Conservation (phyloP, 2,329 filamentous ascomycete species). For the Cercospora sp. region DNA sequence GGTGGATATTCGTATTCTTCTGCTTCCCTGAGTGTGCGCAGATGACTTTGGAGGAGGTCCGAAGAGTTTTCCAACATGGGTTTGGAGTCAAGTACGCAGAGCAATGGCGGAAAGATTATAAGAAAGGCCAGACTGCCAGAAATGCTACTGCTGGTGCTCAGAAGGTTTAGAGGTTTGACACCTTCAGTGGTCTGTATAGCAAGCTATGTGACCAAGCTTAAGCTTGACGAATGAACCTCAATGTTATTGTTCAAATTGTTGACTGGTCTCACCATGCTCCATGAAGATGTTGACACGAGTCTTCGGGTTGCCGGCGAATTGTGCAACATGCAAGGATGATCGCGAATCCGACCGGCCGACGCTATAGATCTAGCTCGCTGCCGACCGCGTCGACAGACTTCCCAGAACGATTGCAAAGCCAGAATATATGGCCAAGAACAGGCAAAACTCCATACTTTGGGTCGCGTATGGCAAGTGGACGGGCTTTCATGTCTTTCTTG, state of each 20-base stretch:
- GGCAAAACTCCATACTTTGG: neutral
- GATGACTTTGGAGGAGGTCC: constrained; percentile 41
- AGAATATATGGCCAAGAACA: neutral
- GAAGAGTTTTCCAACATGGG: constrained; percentile 40
- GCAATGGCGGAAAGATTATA: constrained; percentile 37
- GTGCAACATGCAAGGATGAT: constrained; percentile 11
- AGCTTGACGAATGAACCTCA: neutral
- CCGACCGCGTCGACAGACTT: neutral
- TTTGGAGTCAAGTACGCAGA: constrained; percentile 41
- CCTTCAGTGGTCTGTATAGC: neutral
- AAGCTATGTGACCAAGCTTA: neutral
- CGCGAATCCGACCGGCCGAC: neutral
- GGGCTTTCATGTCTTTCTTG: neutral
- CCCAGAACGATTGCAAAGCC: neutral
- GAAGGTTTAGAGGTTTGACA: neutral
- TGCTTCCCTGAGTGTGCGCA: constrained; percentile 45
- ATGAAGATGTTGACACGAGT: neutral
- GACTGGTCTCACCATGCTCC: too few relatives aligned
- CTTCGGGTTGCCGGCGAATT: neutral
- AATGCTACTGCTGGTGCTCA: neutral
- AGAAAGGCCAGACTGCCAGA: neutral
- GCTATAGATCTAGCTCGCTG: neutral
- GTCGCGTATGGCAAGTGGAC: neutral
- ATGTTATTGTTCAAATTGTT: neutral
- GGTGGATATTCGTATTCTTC: constrained; percentile 42